Conservation (phyloP, 139 green algal genomes). For the Yamagishiella unicocca region DNA sequence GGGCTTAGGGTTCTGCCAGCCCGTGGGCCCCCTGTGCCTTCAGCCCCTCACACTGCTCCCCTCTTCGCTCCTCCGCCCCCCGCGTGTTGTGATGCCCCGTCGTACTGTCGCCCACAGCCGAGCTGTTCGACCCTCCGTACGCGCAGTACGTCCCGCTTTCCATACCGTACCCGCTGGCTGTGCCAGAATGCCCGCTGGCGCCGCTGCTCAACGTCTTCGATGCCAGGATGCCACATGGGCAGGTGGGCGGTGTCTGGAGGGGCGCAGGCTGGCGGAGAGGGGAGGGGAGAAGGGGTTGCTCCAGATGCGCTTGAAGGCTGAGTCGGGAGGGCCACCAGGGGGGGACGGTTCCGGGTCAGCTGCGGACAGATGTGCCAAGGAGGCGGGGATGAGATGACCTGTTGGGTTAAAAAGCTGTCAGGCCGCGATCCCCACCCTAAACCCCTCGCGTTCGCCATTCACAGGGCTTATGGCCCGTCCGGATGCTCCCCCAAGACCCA, state of each 20-base stretch:
- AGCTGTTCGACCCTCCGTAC: slow-evolving; percentile 26
- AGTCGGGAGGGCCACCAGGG: neutral
- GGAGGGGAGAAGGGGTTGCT: neutral
- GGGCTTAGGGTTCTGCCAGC: too few relatives aligned
- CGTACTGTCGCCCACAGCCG: neutral
- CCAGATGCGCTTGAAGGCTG: neutral
- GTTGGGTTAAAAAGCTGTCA: too few relatives aligned
- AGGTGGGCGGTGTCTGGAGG: neutral
- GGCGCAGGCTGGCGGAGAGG: neutral
- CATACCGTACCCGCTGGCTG: neutral
- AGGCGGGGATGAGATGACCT: too few relatives aligned
- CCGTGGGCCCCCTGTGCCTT: too few relatives aligned
- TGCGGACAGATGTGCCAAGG: neutral
- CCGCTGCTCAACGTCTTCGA: slow-evolving; percentile 7
- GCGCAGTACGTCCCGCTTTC: slow-evolving; percentile 30
- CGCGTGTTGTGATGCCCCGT: too few relatives aligned
- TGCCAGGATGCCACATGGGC: neutral
- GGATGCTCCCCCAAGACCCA: too few relatives aligned
- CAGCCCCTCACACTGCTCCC: too few relatives aligned
- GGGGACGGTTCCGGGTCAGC: neutral
- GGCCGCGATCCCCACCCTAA: too few relatives aligned
- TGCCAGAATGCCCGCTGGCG: neutral
- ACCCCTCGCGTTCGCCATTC: too few relatives aligned
- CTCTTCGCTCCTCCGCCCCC: too few relatives aligned
- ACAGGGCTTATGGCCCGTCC: too few relatives aligned